These are phyloP conservation scores for Alternaria metachromatica DNA, from an alignment of 2,329 filamentous ascomycete genomes.

Conservation along the genomic window DNA sequence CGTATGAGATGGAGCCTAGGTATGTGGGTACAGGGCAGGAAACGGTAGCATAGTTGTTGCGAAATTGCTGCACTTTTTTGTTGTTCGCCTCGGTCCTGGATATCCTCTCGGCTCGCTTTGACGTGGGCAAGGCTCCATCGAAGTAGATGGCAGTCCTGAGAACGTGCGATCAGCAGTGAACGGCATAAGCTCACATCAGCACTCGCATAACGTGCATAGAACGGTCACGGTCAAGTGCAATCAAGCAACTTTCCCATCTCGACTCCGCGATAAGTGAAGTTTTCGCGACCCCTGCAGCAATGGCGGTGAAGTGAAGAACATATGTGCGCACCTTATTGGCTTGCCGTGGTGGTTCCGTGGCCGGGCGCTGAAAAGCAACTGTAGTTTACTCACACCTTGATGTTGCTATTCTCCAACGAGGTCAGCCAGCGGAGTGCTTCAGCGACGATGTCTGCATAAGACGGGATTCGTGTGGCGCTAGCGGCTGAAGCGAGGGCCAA, in stretches of 20 bases:
- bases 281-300: slow-evolving; percentile 5
- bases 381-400: slow-evolving; percentile 65
- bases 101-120: slow-evolving; percentile 69
- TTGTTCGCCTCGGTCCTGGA: slow-evolving; percentile 66
- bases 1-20: slow-evolving; percentile 55
- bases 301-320: slow-evolving; percentile 13
- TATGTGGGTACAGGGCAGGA: slow-evolving; percentile 37
- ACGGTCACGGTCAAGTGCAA: slow-evolving; percentile 21
- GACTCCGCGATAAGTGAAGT: not conserved
- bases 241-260: not conserved
- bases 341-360: not conserved
- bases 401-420: slow-evolving; percentile 60
- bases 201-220: slow-evolving; percentile 13
- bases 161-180: slow-evolving; percentile 27
- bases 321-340: slow-evolving; percentile 23
- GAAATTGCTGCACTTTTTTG: slow-evolving; percentile 61
- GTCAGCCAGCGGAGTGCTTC: slow-evolving; percentile 66
- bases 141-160: slow-evolving; percentile 73
- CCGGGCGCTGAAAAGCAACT: slow-evolving; percentile 19
- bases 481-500: slow-evolving; percentile 51
- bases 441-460: slow-evolving; percentile 67
- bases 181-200: slow-evolving; percentile 15
- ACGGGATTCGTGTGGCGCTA: slow-evolving; percentile 29
- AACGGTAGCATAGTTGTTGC: slow-evolving; percentile 38
- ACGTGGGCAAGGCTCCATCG: slow-evolving; percentile 77